phyloP scores from a whole-genome alignment of 495 filamentous ascomycete genomes.

The Neurospora sp. region DNA sequence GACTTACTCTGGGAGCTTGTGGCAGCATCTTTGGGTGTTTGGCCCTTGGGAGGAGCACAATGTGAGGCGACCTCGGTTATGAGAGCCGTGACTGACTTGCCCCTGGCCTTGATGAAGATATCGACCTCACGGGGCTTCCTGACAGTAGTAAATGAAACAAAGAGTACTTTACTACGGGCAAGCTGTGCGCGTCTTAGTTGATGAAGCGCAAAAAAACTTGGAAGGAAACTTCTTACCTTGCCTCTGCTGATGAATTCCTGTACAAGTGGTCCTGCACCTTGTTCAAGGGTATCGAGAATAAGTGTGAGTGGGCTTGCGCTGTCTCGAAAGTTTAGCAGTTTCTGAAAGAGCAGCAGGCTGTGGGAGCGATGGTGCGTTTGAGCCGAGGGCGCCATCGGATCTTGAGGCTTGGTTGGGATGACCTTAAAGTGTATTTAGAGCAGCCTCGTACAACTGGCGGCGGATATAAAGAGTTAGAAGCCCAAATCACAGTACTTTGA shows the following conservation, averaged over 20 bases:
- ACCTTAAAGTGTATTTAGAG: neutral
- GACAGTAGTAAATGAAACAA: slow-evolving; percentile 66
- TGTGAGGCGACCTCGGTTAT: slow-evolving; percentile 47
- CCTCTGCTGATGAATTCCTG: slow-evolving; percentile 66
- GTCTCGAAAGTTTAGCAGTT: slow-evolving; percentile 67
- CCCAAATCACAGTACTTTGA: neutral
- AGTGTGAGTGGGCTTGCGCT: slow-evolving; percentile 78
- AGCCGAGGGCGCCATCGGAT: slow-evolving; percentile 36
- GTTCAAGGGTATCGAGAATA: slow-evolving; percentile 75
- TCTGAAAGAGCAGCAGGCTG: slow-evolving; percentile 77
- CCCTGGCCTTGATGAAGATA: slow-evolving; percentile 51
- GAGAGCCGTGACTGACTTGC: slow-evolving; percentile 43
- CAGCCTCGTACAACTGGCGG: neutral
- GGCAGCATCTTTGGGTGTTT: slow-evolving; percentile 9
- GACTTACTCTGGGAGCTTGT: slow-evolving; percentile 26
- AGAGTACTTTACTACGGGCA: slow-evolving; percentile 50
- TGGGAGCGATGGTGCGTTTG: slow-evolving; percentile 69
- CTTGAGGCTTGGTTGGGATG: neutral
- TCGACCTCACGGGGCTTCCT: slow-evolving; percentile 45
- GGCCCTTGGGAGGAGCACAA: slow-evolving; percentile 28
- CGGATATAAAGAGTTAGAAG: neutral
- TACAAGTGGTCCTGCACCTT: slow-evolving; percentile 61
- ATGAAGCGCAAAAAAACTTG: neutral
- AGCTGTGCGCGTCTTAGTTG: slow-evolving; percentile 22
- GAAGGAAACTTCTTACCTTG: slow-evolving; percentile 40